A percentile compares a stretch with the other conserved stretches of the same genome.
These are phyloP conservation scores for Coprinopsis marcescibilis DNA, from an alignment of 768 basidiomycete genomes.

Conservation along the genomic window DNA sequence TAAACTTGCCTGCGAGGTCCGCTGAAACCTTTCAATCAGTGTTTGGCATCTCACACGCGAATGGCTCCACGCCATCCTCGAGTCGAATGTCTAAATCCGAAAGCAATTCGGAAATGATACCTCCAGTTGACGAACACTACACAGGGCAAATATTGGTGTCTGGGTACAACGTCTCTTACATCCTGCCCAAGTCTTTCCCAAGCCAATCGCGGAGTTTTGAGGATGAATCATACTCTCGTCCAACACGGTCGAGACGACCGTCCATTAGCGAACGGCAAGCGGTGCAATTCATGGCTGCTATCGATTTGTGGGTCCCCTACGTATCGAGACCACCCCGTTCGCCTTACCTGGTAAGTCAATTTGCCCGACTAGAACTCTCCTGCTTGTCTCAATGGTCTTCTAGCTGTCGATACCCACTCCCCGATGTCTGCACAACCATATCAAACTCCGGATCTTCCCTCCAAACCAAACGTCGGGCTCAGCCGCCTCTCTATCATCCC, in stretches of 20 bases:
- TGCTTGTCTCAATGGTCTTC: conserved; percentile 7
- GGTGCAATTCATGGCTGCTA: conserved; percentile 75
- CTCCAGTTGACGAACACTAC: conserved; percentile 60
- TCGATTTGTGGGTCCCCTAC: conserved; percentile 73
- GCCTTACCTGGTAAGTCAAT: conserved; percentile 59
- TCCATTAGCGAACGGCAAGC: conserved; percentile 57
- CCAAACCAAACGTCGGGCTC: conserved; percentile 42
- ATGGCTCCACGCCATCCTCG: conserved; percentile 24
- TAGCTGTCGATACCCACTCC: conserved; percentile 76
- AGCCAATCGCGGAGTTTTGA: conserved; percentile 26
- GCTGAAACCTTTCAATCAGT: conserved; percentile 55
- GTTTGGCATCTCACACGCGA: conserved; percentile 36
- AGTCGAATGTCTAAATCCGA: conserved; percentile 33
- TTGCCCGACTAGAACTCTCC: conserved; percentile 2
- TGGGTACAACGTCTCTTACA: conserved; percentile 70
- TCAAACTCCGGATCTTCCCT: conserved; percentile 70
- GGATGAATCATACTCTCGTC: conserved; percentile 19
- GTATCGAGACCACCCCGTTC: conserved; percentile 60
- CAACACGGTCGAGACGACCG: conserved; percentile 36
- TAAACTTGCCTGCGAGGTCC: conserved; percentile 59
- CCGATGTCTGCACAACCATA: conserved; percentile 70
- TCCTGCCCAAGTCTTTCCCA: conserved; percentile 64
- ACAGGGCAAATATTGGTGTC: conserved; percentile 73
- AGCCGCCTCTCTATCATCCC: conserved; percentile 69
- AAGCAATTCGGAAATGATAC: conserved; percentile 24